Evolutionary conservation across 2,329 filamentous ascomycete genomes (phyloP), one percentile per base, ranked within the genome.

Genomic region (Cercospora janseana): DNA sequence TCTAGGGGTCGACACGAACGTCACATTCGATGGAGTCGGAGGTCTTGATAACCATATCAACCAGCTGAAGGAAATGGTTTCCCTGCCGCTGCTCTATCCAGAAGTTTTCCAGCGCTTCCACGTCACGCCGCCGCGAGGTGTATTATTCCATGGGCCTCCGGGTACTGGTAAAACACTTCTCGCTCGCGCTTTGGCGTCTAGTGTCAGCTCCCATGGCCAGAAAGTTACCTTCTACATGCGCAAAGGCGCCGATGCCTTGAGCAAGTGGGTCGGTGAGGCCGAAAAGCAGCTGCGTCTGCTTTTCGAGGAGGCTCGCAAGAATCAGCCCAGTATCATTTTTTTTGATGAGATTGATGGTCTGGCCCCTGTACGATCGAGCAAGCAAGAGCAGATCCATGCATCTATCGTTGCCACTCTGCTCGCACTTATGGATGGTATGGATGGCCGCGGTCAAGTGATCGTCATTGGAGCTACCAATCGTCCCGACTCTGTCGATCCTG

Each of bases 141-240:
- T 98, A 2, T 72, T 98, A 52, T 98, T 98, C 70, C 93, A 98
- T 67, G 93, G 93, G 26, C 93, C 93, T 46, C 93, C 94, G 4
- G 93, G 93, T 68, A 98, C 93, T 12, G 93, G 93, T 79, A 98
- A 96, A 75, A 98, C 93, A 9, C 77, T 98, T n/a, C 80, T 98
- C 54, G 93, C 94, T 45, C 83, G 93, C 63, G 93, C 93, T 32
- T 76, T 98, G 38, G 91, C 94, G 42, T 94, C 93, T 49, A 94
- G 88, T 54, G 86, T 95, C 52, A 91, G 89, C 57, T 83, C 87
- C 9, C 87, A 92, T 42, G 92, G 92, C 16, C 85, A 86, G 59
- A 97, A 97, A 68, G 93, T 98, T 57, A 97, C 91, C 0, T 98
- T 98, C 63, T 98, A 97, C 71, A 98, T 98, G 93, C 86, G 93